Conservation (phyloP, 129 eudicot genomes). For the Smallanthus sonchifolius region DNA sequence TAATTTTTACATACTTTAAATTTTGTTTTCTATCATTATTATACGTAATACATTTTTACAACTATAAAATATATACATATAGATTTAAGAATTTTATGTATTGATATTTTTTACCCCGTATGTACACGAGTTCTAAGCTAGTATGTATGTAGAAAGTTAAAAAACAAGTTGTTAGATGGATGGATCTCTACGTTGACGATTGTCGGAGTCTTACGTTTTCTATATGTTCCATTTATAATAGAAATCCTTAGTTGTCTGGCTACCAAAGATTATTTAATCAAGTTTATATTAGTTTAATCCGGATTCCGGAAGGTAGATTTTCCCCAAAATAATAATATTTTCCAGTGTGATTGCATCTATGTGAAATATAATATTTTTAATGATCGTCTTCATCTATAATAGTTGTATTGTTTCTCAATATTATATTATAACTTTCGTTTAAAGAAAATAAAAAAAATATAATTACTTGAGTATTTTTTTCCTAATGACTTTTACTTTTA, state of each 20-base stretch:
- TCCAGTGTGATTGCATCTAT: constrained; percentile 23
- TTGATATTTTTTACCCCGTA: too few relatives aligned
- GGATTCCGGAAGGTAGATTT: background rate
- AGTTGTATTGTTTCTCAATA: background rate
- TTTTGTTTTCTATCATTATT: too few relatives aligned
- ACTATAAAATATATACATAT: too few relatives aligned
- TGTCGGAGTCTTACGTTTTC: background rate
- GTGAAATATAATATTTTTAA: background rate
- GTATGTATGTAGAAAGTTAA: too few relatives aligned
- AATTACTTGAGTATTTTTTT: background rate
- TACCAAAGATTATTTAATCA: background rate
- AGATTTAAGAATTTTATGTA: too few relatives aligned
- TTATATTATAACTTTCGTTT: background rate
- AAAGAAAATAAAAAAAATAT: background rate
- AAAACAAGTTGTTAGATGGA: background rate
- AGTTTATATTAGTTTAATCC: constrained; percentile 6
- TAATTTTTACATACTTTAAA: too few relatives aligned
- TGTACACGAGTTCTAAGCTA: too few relatives aligned
- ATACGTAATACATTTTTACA: too few relatives aligned
- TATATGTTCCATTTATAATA: background rate
- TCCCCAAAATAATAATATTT: background rate
- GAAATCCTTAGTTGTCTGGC: constrained; percentile 17
- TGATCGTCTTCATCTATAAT: background rate
- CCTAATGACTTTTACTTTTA: background rate
- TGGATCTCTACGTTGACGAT: constrained; percentile 4